phyloP scores from a whole-genome alignment of 139 green algal genomes.

The Tetradesmus lagerheimii region DNA sequence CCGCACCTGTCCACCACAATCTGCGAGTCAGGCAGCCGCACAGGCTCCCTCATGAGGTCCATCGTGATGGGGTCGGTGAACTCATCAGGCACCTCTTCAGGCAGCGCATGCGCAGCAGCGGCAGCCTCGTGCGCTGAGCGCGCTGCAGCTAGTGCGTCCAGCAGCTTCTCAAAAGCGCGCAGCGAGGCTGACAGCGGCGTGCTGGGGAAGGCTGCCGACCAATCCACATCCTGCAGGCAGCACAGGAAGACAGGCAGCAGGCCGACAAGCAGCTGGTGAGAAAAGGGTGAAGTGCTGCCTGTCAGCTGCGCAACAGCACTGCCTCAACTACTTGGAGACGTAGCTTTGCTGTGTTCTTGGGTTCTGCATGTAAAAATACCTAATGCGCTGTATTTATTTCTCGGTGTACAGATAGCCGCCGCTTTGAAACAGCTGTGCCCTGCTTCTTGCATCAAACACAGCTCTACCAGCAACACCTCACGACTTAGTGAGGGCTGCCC shows the following conservation, averaged over 20 bases:
- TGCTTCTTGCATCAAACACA: too few relatives aligned
- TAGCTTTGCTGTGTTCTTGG: too few relatives aligned
- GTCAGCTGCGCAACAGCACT: background rate
- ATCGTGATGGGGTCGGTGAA: conserved; percentile 75
- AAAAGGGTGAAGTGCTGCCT: background rate
- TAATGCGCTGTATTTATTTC: too few relatives aligned
- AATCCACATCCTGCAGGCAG: conserved; percentile 43
- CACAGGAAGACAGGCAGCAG: background rate
- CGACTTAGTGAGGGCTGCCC: too few relatives aligned
- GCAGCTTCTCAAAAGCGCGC: conserved; percentile 29
- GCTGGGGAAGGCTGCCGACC: conserved; percentile 41
- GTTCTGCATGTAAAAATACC: too few relatives aligned
- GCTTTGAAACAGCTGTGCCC: too few relatives aligned
- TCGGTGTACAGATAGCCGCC: too few relatives aligned
- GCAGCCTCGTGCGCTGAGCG: background rate
- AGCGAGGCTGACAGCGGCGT: conserved; percentile 1
- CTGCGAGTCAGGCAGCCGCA: conserved; percentile 75
- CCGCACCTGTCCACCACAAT: conserved; percentile 69
- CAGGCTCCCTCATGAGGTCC: conserved; percentile 79
- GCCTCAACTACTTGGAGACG: too few relatives aligned
- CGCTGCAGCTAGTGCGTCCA: conserved; percentile 29
- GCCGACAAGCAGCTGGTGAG: background rate
- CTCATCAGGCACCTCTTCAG: conserved; percentile 70
- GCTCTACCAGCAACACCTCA: background rate
- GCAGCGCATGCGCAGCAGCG: background rate